Evolutionary conservation across 805 yeast species (phyloP).

Genomic region (Barnettozyma sucrosica): DNA sequence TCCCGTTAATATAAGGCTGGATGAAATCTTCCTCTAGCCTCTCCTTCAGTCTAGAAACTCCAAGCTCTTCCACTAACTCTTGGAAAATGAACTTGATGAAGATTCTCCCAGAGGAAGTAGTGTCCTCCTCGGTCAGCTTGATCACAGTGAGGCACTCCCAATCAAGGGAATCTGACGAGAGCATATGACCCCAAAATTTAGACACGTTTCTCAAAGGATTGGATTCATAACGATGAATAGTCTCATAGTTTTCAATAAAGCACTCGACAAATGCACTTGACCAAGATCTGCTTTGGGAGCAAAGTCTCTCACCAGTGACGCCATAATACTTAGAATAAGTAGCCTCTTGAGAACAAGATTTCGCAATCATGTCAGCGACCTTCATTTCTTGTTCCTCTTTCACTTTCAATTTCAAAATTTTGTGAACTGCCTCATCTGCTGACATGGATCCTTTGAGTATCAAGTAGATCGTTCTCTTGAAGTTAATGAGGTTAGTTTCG

Average conservation of each 20-base stretch:
- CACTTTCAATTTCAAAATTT: constrained; percentile 50
- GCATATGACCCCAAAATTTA: constrained; percentile 77
- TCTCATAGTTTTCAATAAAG: constrained; percentile 51
- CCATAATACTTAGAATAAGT: constrained; percentile 86
- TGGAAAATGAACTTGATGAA: constrained; percentile 76
- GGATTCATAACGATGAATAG: constrained; percentile 63
- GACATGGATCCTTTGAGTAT: constrained; percentile 87
- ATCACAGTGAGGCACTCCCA: constrained; percentile 56
- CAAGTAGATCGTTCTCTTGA: constrained; percentile 72
- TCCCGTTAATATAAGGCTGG: constrained; percentile 42
- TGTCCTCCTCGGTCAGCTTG: constrained; percentile 58
- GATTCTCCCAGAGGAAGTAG: constrained; percentile 77
- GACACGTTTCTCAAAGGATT: constrained; percentile 74
- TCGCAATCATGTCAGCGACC: constrained; percentile 67
- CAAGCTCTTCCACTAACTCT: constrained; percentile 73
- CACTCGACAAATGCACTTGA: constrained; percentile 40
- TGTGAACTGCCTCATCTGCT: constrained; percentile 90
- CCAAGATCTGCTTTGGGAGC: constrained; percentile 53
- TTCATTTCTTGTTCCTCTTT: constrained; percentile 40
- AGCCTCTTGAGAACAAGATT: constrained; percentile 79
- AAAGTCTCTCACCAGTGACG: constrained; percentile 61
- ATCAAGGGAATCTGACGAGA: constrained; percentile 63
- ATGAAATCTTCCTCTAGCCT: constrained; percentile 50
- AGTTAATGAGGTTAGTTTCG: constrained; percentile 52
- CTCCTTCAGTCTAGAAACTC: constrained; percentile 43